Percentiles rank a stretch among this genome's conserved stretches.
Evolutionary conservation across 345 rosid species (phyloP).

Genomic region (Lepidium africanum): DNA sequence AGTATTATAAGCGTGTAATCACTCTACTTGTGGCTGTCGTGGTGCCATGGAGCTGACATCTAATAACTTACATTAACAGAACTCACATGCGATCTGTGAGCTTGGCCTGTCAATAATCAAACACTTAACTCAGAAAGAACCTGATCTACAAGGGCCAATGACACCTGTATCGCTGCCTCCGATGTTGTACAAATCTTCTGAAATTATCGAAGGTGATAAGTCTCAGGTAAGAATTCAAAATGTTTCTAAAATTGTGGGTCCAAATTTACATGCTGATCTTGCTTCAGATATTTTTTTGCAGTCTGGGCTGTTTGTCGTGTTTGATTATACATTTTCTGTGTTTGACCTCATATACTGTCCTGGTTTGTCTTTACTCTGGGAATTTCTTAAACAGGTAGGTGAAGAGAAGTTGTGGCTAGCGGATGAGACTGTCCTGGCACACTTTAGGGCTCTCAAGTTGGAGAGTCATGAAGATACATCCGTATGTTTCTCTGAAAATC

Average conservation of each 20-base stretch:
- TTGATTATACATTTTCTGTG: background rate
- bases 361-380: slow-evolving; percentile 6
- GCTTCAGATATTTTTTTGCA: background rate
- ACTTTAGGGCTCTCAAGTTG: slow-evolving; percentile 62
- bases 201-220: slow-evolving; percentile 48
- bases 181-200: slow-evolving; percentile 52
- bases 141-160: slow-evolving; percentile 31
- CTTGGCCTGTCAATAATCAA: slow-evolving; percentile 70
- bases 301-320: background rate
- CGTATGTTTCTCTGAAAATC: slow-evolving; percentile 36
- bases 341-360: background rate
- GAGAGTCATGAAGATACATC: slow-evolving; percentile 38
- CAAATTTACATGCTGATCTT: background rate
- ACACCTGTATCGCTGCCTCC: slow-evolving; percentile 53
- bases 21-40: background rate
- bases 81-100: slow-evolving; percentile 81
- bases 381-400: slow-evolving; percentile 41
- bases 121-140: slow-evolving; percentile 46
- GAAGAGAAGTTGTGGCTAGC: slow-evolving; percentile 74
- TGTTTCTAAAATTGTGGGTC: background rate
- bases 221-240: slow-evolving; percentile 42
- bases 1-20: background rate
- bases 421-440: slow-evolving; percentile 63
- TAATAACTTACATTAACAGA: slow-evolving; percentile 45
- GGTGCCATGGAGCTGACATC: slow-evolving; percentile 15